These are phyloP conservation scores for Aureococcus anophagefferens DNA, from an alignment of 108 stramenopile species.

Conservation along the genomic window DNA sequence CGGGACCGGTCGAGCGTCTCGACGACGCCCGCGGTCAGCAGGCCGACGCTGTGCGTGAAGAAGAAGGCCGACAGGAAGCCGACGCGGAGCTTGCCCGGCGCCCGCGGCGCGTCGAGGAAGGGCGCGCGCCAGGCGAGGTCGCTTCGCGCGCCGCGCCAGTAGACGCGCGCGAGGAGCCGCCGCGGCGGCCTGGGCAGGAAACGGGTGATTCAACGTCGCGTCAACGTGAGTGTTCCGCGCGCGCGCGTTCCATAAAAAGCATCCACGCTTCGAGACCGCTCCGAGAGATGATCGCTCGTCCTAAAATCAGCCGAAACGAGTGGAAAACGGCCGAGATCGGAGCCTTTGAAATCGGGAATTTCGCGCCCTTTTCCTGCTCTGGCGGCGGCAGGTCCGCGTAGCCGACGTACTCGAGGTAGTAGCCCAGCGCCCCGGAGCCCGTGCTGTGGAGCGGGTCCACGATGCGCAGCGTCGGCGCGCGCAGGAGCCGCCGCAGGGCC, in stretches of 20 bases:
- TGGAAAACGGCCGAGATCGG: too few relatives aligned
- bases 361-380: too few relatives aligned
- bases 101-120: background rate
- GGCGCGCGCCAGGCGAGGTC: background rate
- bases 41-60: constrained; percentile 32
- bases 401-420: constrained; percentile 30
- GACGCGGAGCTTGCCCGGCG: constrained; percentile 14
- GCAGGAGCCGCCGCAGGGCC: background rate
- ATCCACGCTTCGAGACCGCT: too few relatives aligned
- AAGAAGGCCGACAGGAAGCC: constrained; percentile 33
- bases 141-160: constrained; percentile 18
- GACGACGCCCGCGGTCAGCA: constrained; percentile 27
- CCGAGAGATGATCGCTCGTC: too few relatives aligned
- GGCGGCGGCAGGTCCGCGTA: constrained; percentile 18
- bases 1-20: constrained; percentile 10
- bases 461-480: background rate
- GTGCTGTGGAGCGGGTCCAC: constrained; percentile 19
- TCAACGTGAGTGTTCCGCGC: too few relatives aligned
- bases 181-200: too few relatives aligned
- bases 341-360: too few relatives aligned
- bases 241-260: too few relatives aligned
- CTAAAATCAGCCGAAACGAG: too few relatives aligned
- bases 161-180: constrained; percentile 25
- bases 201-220: too few relatives aligned
- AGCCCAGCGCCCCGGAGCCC: constrained; percentile 28